Evolutionary conservation across 2,329 filamentous ascomycete genomes (phyloP).

Genomic region (Phaeophleospora eucalypticola): DNA sequence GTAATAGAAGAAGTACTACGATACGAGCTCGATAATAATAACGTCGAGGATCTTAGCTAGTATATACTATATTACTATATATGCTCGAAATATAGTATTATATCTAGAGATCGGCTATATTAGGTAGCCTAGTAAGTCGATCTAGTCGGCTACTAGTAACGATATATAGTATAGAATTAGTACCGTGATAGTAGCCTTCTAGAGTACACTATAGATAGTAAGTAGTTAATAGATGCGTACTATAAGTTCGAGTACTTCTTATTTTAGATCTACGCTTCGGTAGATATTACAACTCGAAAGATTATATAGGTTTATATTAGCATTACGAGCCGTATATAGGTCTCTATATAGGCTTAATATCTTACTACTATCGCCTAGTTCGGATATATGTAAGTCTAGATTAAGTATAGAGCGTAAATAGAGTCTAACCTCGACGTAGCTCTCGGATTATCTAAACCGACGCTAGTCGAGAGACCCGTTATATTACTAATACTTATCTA

Average conservation of each 20-base stretch:
- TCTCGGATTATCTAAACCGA: background rate
- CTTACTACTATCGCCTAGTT: background rate
- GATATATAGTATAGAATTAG: background rate
- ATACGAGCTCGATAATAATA: background rate
- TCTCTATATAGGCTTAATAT: background rate
- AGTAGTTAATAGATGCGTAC: constrained; percentile 1
- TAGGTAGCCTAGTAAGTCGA: background rate
- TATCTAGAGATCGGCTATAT: background rate
- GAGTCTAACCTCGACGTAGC: no score
- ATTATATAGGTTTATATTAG: constrained; percentile 2
- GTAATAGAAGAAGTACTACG: background rate
- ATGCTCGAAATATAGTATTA: background rate
- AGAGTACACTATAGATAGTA: background rate
- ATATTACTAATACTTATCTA: constrained; percentile 1
- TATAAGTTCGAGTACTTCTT: background rate
- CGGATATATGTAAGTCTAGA: background rate
- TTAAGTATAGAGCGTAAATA: background rate
- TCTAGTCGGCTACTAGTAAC: background rate
- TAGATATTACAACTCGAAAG: background rate
- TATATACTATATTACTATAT: background rate
- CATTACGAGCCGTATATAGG: background rate
- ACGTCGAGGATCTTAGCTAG: background rate
- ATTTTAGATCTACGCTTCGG: background rate
- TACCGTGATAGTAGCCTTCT: background rate
- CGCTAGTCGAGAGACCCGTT: background rate